Evolutionary conservation across 208 protist species (phyloP).

Genomic region (Porcisia hertigi): DNA sequence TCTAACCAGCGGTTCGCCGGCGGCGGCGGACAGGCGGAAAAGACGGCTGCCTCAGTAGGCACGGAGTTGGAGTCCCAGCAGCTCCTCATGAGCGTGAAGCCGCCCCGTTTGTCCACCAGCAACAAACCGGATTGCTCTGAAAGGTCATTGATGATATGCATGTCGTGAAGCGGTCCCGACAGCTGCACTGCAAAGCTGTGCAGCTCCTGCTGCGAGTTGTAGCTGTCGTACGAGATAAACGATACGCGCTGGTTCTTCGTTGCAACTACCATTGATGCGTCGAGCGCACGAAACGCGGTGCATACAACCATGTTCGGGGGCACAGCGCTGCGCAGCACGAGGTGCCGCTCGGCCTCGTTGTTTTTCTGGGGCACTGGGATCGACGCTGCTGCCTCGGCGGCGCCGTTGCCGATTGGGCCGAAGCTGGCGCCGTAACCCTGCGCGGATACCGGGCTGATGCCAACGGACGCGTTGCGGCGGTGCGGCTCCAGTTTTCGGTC

Average conservation of each 20-base stretch:
- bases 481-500: constrained; percentile 60
- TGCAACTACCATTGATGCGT: constrained; percentile 75
- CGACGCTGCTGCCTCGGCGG: background rate
- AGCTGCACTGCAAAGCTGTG: constrained; percentile 68
- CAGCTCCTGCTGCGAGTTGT: constrained; percentile 56
- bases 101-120: constrained; percentile 72
- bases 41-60: constrained; percentile 71
- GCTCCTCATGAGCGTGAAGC: constrained; percentile 74
- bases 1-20: constrained; percentile 58
- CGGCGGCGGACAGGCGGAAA: constrained; percentile 72
- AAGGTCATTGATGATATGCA: constrained; percentile 84
- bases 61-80: constrained; percentile 55
- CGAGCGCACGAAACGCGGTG: constrained; percentile 66
- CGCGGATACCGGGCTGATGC: constrained; percentile 2
- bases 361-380: background rate
- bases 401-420: background rate
- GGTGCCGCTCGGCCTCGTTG: constrained; percentile 41
- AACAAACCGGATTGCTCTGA: constrained; percentile 84
- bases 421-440: background rate
- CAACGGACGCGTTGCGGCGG: constrained; percentile 12
- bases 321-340: constrained; percentile 60
- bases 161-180: constrained; percentile 61
- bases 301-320: constrained; percentile 66
- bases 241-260: constrained; percentile 70
- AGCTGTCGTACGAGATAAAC: constrained; percentile 81